Evolutionary conservation across 1,284 basidiomycete species (phyloP), one percentile per base, ranked within the genome.

Genomic region (Kwoniella shivajii): DNA sequence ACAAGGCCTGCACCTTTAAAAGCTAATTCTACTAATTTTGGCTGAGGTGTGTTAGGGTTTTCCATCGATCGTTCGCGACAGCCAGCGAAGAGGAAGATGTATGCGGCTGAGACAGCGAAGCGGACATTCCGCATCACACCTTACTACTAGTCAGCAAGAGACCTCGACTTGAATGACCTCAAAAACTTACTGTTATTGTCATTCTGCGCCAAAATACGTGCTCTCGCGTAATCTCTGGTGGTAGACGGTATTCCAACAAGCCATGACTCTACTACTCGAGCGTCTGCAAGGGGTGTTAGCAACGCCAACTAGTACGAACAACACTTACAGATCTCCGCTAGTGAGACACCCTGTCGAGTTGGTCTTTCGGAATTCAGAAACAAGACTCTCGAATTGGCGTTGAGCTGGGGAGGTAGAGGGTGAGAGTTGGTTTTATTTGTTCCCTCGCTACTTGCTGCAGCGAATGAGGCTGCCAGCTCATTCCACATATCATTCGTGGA

Each of bases 211-310:
- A 66, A 57, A 30, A 69, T 65, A 6, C 66, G 56, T 1, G 65
- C 57, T 14, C 64, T 45, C 0, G 61, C 66, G 44, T 63, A 63
- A 24, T 69, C 67, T n/a, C 65, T 38, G 6, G 64, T 60, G 2
- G 50, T 55, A 1, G 59, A 61, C 3, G 67, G 65, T n/a, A 69
- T 49, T 7, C 67, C 65, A 0, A 67, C 63, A 5, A 69, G 61
- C 67, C 67, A 69, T 18, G 61, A 63, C 33, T 69, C 65, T 16
- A 69, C 63, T 14, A 69, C 65, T 27, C 67, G 58, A 2, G 64
- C 63, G 48, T 69, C 63, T 65, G 31, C 13, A 20, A 18, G n/a
- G n/a, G n/a, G n/a, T n/a, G n/a, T n/a, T n/a, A 18, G 6, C 30
- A 24, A 5, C 13, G 10, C 2, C 41, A 43, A 30, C 13, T 4